These are phyloP conservation scores for Ogataea nonfermentans DNA, from an alignment of 805 yeast species.

Conservation along the genomic window DNA sequence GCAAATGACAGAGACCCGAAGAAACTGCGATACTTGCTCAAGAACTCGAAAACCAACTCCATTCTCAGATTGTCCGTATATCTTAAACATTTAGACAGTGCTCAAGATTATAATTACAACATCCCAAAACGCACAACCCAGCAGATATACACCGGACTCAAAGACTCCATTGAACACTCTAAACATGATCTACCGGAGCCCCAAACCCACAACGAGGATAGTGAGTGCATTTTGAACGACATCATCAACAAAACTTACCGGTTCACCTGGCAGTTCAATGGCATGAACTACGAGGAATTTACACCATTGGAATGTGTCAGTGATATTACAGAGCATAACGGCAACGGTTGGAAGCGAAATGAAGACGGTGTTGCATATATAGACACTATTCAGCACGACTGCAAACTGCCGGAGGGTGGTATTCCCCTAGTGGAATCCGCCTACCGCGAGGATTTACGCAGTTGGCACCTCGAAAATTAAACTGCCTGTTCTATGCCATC, in stretches of 20 bases:
- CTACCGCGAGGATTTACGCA: constrained; percentile 37
- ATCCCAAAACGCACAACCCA: constrained; percentile 21
- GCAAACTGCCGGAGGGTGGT: background rate
- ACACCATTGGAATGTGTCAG: constrained; percentile 70
- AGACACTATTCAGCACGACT: constrained; percentile 34
- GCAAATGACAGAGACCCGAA: constrained; percentile 51
- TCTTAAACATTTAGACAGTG: constrained; percentile 18
- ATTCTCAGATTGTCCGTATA: constrained; percentile 61
- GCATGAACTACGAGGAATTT: constrained; percentile 39
- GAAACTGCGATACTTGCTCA: constrained; percentile 64
- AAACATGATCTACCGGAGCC: background rate
- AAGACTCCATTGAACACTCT: constrained; percentile 21
- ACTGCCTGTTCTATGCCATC: constrained; percentile 32
- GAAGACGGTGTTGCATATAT: constrained; percentile 43
- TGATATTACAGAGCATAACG: constrained; percentile 66
- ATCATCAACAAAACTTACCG: constrained; percentile 31
- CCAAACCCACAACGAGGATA: background rate
- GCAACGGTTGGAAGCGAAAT: constrained; percentile 62
- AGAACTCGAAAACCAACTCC: constrained; percentile 79
- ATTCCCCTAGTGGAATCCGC: constrained; percentile 32
- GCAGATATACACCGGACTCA: constrained; percentile 27
- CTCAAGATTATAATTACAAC: constrained; percentile 16
- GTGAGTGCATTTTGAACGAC: constrained; percentile 15
- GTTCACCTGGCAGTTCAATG: constrained; percentile 33
- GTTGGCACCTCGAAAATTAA: constrained; percentile 37